A percentile compares a stretch with the other conserved stretches of the same genome.
phyloP scores from a whole-genome alignment of 108 stramenopile species.

The Licmophora abbreviata region DNA sequence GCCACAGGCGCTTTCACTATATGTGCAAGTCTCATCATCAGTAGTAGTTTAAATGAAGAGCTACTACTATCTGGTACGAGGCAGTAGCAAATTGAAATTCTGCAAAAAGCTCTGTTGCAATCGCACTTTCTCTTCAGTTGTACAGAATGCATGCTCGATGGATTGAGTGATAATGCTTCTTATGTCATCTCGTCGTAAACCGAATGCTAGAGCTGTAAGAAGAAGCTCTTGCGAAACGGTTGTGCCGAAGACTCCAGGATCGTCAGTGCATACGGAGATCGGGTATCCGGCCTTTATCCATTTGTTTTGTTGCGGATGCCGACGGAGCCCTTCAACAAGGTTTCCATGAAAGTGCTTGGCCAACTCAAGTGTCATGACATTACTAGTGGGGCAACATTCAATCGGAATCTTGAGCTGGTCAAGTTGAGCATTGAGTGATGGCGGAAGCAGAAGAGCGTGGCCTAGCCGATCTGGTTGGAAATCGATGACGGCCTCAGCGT shows the following conservation, averaged over 20 bases:
- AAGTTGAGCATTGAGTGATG: conserved; percentile 22
- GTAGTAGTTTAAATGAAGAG: too few relatives aligned
- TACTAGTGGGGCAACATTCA: conserved; percentile 72
- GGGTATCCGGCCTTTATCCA: conserved; percentile 43
- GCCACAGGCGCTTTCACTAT: too few relatives aligned
- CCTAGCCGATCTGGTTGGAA: conserved; percentile 65
- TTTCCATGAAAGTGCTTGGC: conserved; percentile 25
- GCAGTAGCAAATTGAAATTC: too few relatives aligned
- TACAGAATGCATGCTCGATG: conserved; percentile 46
- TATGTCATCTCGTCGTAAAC: conserved; percentile 12
- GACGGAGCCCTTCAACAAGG: conserved; percentile 42
- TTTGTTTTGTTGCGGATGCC: conserved; percentile 37
- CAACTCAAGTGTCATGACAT: conserved; percentile 69
- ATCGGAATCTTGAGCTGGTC: conserved; percentile 33
- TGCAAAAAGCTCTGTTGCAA: neutral
- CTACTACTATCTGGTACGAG: too few relatives aligned
- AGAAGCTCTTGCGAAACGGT: conserved; percentile 46
- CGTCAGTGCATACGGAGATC: conserved; percentile 57
- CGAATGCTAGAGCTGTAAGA: conserved; percentile 34
- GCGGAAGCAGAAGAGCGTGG: conserved; percentile 47
- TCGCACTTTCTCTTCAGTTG: conserved; percentile 12
- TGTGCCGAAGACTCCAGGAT: conserved; percentile 63
- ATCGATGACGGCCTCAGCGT: conserved; percentile 29
- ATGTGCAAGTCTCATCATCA: too few relatives aligned
- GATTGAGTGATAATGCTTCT: conserved; percentile 22